Conservation (phyloP, 78 protist species). For the Monocercomonoides exilis region DNA sequence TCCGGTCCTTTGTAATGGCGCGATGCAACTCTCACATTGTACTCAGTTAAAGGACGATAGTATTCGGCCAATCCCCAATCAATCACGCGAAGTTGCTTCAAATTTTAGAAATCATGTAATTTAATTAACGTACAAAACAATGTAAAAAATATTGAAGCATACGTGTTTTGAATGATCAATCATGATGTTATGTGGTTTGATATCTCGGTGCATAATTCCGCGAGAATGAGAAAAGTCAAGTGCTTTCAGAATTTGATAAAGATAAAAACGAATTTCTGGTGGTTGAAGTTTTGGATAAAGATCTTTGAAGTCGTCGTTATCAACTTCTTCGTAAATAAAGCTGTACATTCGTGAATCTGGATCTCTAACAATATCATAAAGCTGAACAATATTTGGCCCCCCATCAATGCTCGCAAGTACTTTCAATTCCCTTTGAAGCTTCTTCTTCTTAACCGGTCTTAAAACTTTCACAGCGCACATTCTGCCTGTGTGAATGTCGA, state of each 20-base stretch:
- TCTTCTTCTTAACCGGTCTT: slow-evolving; percentile 67
- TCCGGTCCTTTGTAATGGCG: slow-evolving; percentile 97
- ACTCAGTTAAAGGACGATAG: slow-evolving; percentile 85
- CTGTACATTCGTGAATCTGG: slow-evolving; percentile 82
- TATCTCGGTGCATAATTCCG: slow-evolving; percentile 83
- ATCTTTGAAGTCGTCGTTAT: slow-evolving; percentile 82
- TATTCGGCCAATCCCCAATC: slow-evolving; percentile 99
- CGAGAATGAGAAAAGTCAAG: slow-evolving; percentile 84
- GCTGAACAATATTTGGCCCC: slow-evolving; percentile 86
- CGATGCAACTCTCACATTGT: slow-evolving; percentile 99
- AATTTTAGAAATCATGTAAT: neutral
- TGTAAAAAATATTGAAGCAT: neutral
- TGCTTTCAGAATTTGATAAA: slow-evolving; percentile 76
- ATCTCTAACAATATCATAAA: slow-evolving; percentile 91
- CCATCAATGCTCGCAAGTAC: slow-evolving; percentile 88
- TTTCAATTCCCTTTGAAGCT: slow-evolving; percentile 93
- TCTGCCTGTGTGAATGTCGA: slow-evolving; percentile 38
- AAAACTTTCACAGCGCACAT: slow-evolving; percentile 54
- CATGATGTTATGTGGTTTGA: slow-evolving; percentile 96
- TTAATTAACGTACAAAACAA: neutral
- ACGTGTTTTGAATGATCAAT: slow-evolving; percentile 81
- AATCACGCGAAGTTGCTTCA: slow-evolving; percentile 18
- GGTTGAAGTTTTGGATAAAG: slow-evolving; percentile 89
- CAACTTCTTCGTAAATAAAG: slow-evolving; percentile 85
- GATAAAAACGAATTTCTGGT: slow-evolving; percentile 86